Evolutionary conservation across 257 asterid species (phyloP), one percentile per base, ranked within the genome.

Genomic region (Euphrasia confusa): DNA sequence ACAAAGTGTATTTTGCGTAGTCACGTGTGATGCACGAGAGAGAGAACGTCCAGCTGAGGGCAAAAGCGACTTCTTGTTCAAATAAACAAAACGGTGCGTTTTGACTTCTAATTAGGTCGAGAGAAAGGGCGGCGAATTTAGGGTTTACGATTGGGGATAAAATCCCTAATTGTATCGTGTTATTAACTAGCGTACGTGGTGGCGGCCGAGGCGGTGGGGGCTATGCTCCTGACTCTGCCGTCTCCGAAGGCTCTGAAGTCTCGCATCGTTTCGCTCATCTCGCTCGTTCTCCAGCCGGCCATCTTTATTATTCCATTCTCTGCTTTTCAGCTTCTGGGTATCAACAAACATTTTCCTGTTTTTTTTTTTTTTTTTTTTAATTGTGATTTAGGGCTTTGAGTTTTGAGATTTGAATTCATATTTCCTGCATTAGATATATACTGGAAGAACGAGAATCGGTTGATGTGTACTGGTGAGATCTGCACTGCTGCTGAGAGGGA

Each of bases 301-400:
- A 82, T 91, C 28, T 91, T 91, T 71, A 68, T 88, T 28, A 66
- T 91, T 24, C 98, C 98, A 18, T 91, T 91, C 71, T 75, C 94
- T 17, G 91, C 63, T 50, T 91, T 91, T 55, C 98, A 91, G 88
- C 98, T 91, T 61, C 83, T 91, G n/a, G 98, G 98, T 91, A 70
- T 21, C 12, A 30, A 21, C 24, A 21, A 11, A 4, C 7, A 2
- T 26, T 18, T 7, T 14, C 54, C 0, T n/a, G n/a, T n/a, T n/a
- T n/a, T n/a, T n/a, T n/a, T n/a, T n/a, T 10, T 49, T n/a, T 12
- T 44, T 18, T 10, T 14, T 66, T 28, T 48, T 48, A 0, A 45
- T 48, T 48, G 1, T 48, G 54, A 48, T 12, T 48, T 48, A 4
- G 18, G 63, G 32, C 18, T 39, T 27, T 60, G 10, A 7, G 48